Percentiles rank a stretch among this genome's conserved stretches.
Conservation (phyloP, 2,329 filamentous ascomycete genomes). For the Claviceps sp. region DNA sequence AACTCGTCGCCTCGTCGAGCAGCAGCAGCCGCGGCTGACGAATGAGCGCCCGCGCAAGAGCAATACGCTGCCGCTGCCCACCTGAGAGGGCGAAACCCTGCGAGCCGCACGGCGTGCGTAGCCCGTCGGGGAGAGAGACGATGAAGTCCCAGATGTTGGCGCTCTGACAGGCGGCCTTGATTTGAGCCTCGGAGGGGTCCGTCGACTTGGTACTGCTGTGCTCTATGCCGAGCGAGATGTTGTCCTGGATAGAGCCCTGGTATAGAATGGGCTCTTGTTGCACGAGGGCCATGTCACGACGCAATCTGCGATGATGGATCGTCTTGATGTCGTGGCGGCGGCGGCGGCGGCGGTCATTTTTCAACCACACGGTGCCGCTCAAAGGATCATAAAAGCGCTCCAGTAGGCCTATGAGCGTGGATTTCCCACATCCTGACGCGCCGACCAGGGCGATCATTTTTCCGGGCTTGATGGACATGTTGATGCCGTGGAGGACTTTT, state of each 20-base stretch:
- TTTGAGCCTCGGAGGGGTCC: constrained; percentile 7
- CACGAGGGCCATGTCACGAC: constrained; percentile 12
- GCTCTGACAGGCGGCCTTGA: constrained; percentile 16
- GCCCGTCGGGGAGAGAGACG: constrained; percentile 30
- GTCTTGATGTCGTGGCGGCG: constrained; percentile 1
- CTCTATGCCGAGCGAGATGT: constrained; percentile 11
- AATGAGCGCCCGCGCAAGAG: constrained; percentile 39
- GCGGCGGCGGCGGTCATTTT: neutral
- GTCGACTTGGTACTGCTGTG: constrained; percentile 1
- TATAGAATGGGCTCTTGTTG: constrained; percentile 14
- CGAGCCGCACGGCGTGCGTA: constrained; percentile 33
- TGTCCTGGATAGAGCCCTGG: constrained; percentile 21
- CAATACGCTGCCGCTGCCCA: constrained; percentile 41
- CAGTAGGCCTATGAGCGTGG: constrained; percentile 16
- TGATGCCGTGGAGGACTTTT: constrained; percentile 24
- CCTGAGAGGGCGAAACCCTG: constrained; percentile 43
- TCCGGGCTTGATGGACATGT: constrained; percentile 24
- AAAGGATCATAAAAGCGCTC: constrained; percentile 14
- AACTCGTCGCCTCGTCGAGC: constrained; percentile 44
- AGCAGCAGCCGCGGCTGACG: constrained; percentile 36
- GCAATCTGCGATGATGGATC: constrained; percentile 10
- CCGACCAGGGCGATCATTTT: constrained; percentile 4
- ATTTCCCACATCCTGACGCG: constrained; percentile 13
- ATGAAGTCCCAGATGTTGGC: constrained; percentile 47
- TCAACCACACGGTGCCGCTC: constrained; percentile 1